phyloP scores from a whole-genome alignment of 2,329 filamentous ascomycete genomes.

The Lasiodiplodia hormozganensis region DNA sequence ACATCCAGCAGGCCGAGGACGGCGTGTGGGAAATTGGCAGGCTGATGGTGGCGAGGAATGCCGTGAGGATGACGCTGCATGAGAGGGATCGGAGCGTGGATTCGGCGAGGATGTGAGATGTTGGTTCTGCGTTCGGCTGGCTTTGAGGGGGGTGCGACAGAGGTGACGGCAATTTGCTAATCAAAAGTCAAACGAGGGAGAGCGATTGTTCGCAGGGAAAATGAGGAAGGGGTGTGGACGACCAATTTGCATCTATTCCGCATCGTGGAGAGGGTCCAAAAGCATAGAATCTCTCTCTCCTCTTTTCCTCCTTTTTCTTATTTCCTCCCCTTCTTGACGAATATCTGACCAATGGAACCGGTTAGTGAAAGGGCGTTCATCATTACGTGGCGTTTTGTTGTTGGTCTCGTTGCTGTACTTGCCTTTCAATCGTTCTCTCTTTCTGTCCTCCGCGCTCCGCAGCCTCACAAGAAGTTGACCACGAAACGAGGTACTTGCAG shows the following conservation, averaged over 20 bases:
- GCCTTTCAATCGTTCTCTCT: not conserved
- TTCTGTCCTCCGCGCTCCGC: not conserved
- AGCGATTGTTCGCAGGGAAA: not conserved
- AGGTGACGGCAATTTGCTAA: not conserved
- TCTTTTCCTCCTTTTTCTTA: not conserved
- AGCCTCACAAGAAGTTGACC: not conserved
- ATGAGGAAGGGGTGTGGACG: not conserved
- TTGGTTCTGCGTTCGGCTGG: not conserved
- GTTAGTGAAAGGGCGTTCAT: not conserved
- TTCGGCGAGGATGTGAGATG: conserved; percentile 20
- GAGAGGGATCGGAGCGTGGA: conserved; percentile 27
- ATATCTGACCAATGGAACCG: not conserved
- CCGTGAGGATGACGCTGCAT: conserved; percentile 20
- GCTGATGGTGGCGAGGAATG: conserved; percentile 16
- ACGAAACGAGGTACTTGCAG: not conserved
- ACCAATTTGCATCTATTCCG: conserved; percentile 10
- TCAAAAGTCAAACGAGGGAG: not conserved
- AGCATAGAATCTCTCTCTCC: not conserved
- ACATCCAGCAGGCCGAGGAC: not conserved
- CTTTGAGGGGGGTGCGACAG: not conserved
- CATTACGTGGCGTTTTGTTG: not conserved
- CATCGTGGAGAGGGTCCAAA: not conserved
- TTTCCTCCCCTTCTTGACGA: not conserved
- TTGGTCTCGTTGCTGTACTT: not conserved
- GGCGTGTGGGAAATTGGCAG: conserved; percentile 25